Evolutionary conservation across 305 asterid species (phyloP).

Genomic region (Fraxinus ornus): DNA sequence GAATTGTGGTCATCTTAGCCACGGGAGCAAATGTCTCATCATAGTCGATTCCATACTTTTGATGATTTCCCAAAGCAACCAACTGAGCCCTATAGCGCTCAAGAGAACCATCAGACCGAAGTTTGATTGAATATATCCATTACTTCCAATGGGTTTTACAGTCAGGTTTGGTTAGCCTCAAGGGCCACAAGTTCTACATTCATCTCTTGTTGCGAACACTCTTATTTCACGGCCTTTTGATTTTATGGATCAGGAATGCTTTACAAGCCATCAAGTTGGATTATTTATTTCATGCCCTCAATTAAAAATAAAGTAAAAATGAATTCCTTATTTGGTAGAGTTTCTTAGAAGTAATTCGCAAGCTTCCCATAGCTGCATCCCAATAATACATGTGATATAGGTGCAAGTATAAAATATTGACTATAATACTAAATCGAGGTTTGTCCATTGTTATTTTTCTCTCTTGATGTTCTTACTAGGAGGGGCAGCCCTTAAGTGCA

Average conservation of each 20-base stretch:
- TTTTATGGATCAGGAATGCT: neutral
- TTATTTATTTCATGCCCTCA: neutral
- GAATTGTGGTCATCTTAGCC: no score
- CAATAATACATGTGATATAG: neutral
- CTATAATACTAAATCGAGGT: neutral
- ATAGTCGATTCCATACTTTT: no score
- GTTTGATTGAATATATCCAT: no score
- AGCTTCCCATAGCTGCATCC: neutral
- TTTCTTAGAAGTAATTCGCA: neutral
- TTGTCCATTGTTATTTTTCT: neutral
- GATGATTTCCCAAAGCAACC: no score
- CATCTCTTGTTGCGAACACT: no score
- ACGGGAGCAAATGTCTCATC: no score
- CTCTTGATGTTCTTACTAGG: neutral
- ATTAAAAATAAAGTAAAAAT: neutral
- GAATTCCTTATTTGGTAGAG: neutral
- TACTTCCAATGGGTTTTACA: no score
- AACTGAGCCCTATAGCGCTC: no score
- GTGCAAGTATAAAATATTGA: neutral
- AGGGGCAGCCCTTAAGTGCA: neutral
- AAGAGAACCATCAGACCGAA: no score
- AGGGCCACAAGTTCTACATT: no score
- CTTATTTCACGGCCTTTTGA: neutral
- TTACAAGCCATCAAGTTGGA: neutral
- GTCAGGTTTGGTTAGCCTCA: no score